These are phyloP conservation scores for Aspergillus egyptiacus DNA, from an alignment of 495 filamentous ascomycete species.

Conservation along the genomic window DNA sequence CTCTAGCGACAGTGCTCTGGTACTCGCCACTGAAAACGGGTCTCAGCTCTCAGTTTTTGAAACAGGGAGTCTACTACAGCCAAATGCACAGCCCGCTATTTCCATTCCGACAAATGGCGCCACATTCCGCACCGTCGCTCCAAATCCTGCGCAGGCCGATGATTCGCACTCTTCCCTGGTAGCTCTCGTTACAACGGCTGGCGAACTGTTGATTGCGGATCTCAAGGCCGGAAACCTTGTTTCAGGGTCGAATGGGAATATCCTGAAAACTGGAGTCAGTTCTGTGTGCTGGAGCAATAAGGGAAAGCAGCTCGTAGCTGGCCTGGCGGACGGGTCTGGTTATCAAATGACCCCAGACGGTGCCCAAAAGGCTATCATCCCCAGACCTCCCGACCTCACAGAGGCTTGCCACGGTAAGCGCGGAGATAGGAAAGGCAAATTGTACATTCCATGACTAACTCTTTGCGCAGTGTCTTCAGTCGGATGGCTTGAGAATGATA, in stretches of 20 bases:
- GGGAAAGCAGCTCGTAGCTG: conserved; percentile 89
- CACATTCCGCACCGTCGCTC: conserved; percentile 64
- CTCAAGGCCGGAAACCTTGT: conserved; percentile 58
- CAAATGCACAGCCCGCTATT: conserved; percentile 59
- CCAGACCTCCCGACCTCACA: conserved; percentile 64
- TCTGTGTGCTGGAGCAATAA: conserved; percentile 87
- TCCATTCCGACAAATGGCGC: conserved; percentile 72
- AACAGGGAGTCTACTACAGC: conserved; percentile 56
- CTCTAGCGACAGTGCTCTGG: conserved; percentile 72
- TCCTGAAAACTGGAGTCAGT: conserved; percentile 68
- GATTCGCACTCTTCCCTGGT: conserved; percentile 44
- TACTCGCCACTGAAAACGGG: conserved; percentile 76
- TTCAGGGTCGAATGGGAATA: conserved; percentile 55
- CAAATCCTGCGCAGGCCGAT: conserved; percentile 68
- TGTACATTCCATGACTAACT: conserved; percentile 17
- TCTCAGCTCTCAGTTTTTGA: conserved; percentile 81
- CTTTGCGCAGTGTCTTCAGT: conserved; percentile 69
- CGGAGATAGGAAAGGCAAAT: neutral
- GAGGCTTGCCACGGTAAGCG: conserved; percentile 59
- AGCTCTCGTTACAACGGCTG: conserved; percentile 72
- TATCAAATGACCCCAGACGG: conserved; percentile 82
- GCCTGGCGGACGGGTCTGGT: conserved; percentile 72
- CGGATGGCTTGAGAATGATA: conserved; percentile 80
- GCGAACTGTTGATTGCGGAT: conserved; percentile 78
- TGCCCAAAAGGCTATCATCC: conserved; percentile 66